Base-by-base conservation (phyloP, 2,329 filamentous ascomycete genomes). In the Aspergillus hiratsukae region DNA sequence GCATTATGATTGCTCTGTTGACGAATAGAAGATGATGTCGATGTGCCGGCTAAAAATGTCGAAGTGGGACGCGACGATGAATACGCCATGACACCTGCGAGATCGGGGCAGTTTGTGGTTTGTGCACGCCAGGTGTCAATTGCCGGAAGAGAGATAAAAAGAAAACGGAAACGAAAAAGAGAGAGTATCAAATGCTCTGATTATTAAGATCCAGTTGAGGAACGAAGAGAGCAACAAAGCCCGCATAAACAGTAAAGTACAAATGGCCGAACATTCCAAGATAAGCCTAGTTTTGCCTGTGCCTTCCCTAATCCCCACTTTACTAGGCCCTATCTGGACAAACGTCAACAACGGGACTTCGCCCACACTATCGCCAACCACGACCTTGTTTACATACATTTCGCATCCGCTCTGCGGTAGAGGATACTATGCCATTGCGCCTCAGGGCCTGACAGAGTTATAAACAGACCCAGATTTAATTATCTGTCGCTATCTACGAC, bases 291-390 rank as follows among this genome's bases (percentile, higher is more conserved):
- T 35, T 35, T 25, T 55, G 35, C 48, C 21, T 41, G 48, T 19
- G 46, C 10, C 48, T 62, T 52, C 43, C 48, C 56, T 49, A 49
- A 19, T 58, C 59, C 29, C 11, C 8, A 57, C 41, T 14, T 51
- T 41, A 51, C 72, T 73, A 75, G 52, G 40, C 71, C 66, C 2
- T 45, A 68, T 69, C 8, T 27, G 61, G 72, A 59, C 63, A 75
- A 75, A 72, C 61, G 61, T 75, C 73, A 75, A 75, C 73, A 75
- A 64, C 54, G 48, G 51, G 54, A 57, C 62, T 51, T n/a, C 55
- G 49, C 53, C 58, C 56, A 57, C 31, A 17, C 11, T 45, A 28
- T 35, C 49, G 14, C 52, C 31, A 48, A 49, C 48, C 45, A 48
- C 46, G 43, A 11, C 46, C 41, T 53, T 54, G 50, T 58, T 61